Conservation (phyloP, 1,284 basidiomycete genomes). For the Cystobasidiaceae sp. region DNA sequence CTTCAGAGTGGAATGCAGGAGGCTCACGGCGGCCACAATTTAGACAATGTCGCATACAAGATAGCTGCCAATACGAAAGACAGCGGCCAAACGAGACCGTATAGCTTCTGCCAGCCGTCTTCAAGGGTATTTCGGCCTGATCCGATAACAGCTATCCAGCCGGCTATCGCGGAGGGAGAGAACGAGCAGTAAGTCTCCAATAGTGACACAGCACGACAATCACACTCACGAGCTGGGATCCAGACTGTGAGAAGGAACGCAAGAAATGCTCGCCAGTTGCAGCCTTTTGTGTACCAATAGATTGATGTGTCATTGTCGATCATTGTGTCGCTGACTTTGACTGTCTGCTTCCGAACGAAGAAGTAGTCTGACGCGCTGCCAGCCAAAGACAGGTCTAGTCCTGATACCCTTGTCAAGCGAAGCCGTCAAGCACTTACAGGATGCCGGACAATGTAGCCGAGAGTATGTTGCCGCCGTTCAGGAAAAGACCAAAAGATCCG, state of each 20-base stretch:
- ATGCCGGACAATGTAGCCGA: slow-evolving; percentile 15
- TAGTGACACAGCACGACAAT: background rate
- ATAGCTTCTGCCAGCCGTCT: slow-evolving; percentile 5
- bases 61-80: too few species aligned
- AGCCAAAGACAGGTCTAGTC: background rate
- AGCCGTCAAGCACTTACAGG: background rate
- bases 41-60: too few species aligned
- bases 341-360: slow-evolving; percentile 44
- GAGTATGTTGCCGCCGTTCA: slow-evolving; percentile 11
- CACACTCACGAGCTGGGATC: background rate
- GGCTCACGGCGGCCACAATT: too few species aligned
- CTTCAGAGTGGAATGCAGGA: too few species aligned
- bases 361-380: slow-evolving; percentile 48
- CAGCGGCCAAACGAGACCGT: background rate
- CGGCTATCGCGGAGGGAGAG: background rate
- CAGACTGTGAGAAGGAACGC: background rate
- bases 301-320: background rate
- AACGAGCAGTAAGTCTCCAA: background rate
- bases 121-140: background rate
- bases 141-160: background rate
- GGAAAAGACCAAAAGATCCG: slow-evolving; percentile 6
- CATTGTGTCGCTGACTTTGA: slow-evolving; percentile 44
- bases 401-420: too few species aligned
- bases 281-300: slow-evolving; percentile 6
- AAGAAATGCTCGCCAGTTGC: background rate